A percentile compares a stretch with the other conserved stretches of the same genome.
Conservation (phyloP, 257 asterid species). For the Solanum tacnaense region DNA sequence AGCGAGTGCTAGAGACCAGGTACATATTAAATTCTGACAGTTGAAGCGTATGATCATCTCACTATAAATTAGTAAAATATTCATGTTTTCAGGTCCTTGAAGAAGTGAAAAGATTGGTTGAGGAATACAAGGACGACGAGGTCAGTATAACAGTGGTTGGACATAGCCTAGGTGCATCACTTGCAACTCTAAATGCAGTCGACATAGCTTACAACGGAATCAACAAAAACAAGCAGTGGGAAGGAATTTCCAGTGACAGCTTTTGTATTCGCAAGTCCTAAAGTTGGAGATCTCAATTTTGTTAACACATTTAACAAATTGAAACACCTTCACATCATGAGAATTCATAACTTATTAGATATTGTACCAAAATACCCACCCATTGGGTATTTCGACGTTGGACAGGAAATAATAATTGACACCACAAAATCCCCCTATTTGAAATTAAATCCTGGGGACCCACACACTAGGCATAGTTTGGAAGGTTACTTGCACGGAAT, state of each 20-base stretch:
- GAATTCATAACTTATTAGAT: slow-evolving; percentile 37
- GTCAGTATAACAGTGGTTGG: slow-evolving; percentile 66
- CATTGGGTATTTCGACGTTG: slow-evolving; percentile 12
- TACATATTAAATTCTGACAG: background rate
- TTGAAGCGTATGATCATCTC: too few relatives aligned
- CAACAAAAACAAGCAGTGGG: slow-evolving; percentile 37
- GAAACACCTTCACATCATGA: slow-evolving; percentile 24
- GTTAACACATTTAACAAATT: background rate
- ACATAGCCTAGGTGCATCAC: slow-evolving; percentile 16
- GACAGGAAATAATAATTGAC: too few relatives aligned
- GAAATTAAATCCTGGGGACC: too few relatives aligned
- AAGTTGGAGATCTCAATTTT: slow-evolving; percentile 47
- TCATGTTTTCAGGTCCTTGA: slow-evolving; percentile 26
- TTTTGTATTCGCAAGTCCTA: slow-evolving; percentile 60
- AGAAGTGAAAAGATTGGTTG: slow-evolving; percentile 51
- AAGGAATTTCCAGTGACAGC: slow-evolving; percentile 59
- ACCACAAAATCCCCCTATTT: too few relatives aligned
- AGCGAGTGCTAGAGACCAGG: slow-evolving; percentile 66
- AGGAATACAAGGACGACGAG: slow-evolving; percentile 55
- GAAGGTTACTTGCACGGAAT: too few relatives aligned
- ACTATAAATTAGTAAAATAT: too few relatives aligned
- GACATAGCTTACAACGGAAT: slow-evolving; percentile 48
- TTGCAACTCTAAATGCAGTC: slow-evolving; percentile 40
- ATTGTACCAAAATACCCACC: slow-evolving; percentile 54
- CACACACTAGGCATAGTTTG: too few relatives aligned